Conservation (phyloP, 257 asterid genomes). For the Scutellaria baicalensis region DNA sequence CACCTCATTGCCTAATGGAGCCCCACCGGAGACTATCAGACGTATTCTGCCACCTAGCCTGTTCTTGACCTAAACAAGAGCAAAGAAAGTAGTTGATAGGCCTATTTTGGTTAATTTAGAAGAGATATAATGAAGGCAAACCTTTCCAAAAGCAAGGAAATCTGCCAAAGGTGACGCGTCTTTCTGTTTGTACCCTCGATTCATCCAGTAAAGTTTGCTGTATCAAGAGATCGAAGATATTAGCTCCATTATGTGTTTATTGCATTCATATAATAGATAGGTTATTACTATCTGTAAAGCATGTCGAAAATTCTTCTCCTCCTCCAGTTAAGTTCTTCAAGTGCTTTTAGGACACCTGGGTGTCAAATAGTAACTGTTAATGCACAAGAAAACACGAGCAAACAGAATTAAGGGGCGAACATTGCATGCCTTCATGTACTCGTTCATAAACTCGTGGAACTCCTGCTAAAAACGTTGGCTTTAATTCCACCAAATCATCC, state of each 20-base stretch:
- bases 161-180: slow-evolving; percentile 82
- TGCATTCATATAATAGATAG: background rate
- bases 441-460: slow-evolving; percentile 89
- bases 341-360: slow-evolving; percentile 76
- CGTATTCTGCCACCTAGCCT: slow-evolving; percentile 93
- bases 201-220: slow-evolving; percentile 97
- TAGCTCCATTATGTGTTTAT: background rate
- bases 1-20: slow-evolving; percentile 80
- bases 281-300: slow-evolving; percentile 65
- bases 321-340: slow-evolving; percentile 80
- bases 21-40: slow-evolving; percentile 92
- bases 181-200: slow-evolving; percentile 78
- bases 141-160: slow-evolving; percentile 92
- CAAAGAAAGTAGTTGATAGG: background rate
- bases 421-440: slow-evolving; percentile 67
- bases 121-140: slow-evolving; percentile 8
- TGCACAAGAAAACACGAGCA: background rate
- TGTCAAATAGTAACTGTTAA: background rate
- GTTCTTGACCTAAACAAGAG: slow-evolving; percentile 51
- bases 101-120: background rate
- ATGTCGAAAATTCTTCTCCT: slow-evolving; percentile 66
- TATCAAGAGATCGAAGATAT: slow-evolving; percentile 13
- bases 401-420: background rate
- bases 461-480: slow-evolving; percentile 94
- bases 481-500: slow-evolving; percentile 76